These are phyloP conservation scores for Arachnomyces sp. DNA, from an alignment of 2,329 filamentous ascomycete species.

Conservation along the genomic window DNA sequence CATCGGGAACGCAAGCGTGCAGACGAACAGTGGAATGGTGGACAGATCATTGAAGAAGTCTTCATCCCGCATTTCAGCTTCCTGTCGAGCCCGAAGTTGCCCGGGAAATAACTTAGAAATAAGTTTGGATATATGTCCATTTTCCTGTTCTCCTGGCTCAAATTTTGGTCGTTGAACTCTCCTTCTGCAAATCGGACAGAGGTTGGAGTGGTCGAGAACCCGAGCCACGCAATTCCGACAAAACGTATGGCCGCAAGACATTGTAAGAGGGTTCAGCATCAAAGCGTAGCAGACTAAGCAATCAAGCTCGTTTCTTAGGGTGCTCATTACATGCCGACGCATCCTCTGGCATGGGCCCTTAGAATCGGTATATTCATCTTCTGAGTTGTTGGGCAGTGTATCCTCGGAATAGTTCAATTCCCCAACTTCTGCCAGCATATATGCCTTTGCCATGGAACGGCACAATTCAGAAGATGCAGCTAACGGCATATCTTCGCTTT, in stretches of 20 bases:
- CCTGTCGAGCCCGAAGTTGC: slow-evolving; percentile 50
- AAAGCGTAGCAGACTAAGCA: slow-evolving; percentile 82
- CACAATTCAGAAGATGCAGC: too few relatives aligned
- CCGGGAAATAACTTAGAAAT: slow-evolving; percentile 63
- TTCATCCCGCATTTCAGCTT: slow-evolving; percentile 50
- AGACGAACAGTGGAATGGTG: slow-evolving; percentile 68
- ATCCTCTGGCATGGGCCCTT: slow-evolving; percentile 38
- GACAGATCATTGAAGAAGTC: slow-evolving; percentile 46
- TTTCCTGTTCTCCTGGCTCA: slow-evolving; percentile 46
- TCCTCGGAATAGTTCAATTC: slow-evolving; percentile 49
- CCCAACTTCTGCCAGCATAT: slow-evolving; percentile 55
- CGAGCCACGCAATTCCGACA: slow-evolving; percentile 71
- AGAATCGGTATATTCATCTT: slow-evolving; percentile 18
- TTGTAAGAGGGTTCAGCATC: slow-evolving; percentile 74
- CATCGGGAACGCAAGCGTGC: slow-evolving; percentile 68
- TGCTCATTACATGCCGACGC: slow-evolving; percentile 52
- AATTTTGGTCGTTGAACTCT: slow-evolving; percentile 48
- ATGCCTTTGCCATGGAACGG: slow-evolving; percentile 37
- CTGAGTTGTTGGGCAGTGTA: slow-evolving; percentile 13
- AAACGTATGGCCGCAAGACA: slow-evolving; percentile 80
- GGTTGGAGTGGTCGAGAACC: slow-evolving; percentile 65
- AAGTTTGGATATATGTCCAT: slow-evolving; percentile 55
- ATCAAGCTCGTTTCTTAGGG: slow-evolving; percentile 63
- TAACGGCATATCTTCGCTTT: too few relatives aligned
- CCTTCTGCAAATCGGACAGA: slow-evolving; percentile 74